phyloP scores from a whole-genome alignment of 768 basidiomycete species.

The Hericium erinaceus region DNA sequence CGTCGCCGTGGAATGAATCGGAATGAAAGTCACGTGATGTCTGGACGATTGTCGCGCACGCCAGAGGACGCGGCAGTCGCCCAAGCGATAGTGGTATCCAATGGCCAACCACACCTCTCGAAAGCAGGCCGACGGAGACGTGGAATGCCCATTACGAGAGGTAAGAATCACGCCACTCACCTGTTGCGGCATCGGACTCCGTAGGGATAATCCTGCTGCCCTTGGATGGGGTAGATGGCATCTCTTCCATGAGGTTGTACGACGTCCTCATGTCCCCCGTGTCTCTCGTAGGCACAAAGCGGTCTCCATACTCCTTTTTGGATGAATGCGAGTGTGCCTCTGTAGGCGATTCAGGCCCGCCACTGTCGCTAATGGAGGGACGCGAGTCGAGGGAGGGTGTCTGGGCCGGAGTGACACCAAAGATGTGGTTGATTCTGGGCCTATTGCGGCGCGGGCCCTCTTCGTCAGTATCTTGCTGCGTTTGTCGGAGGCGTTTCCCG shows the following conservation, averaged over 20 bases:
- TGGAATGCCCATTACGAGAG: no score
- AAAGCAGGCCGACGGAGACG: neutral
- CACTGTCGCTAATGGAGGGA: slow-evolving; percentile 44
- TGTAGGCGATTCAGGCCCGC: slow-evolving; percentile 34
- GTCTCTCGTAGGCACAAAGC: slow-evolving; percentile 58
- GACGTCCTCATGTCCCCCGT: slow-evolving; percentile 51
- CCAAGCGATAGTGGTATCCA: neutral
- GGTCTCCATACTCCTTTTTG: slow-evolving; percentile 34
- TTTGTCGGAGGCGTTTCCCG: slow-evolving; percentile 72
- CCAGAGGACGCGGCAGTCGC: neutral
- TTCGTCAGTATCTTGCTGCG: slow-evolving; percentile 54
- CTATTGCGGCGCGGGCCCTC: slow-evolving; percentile 42
- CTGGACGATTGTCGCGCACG: no score
- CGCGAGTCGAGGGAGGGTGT: slow-evolving; percentile 49
- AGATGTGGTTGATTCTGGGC: slow-evolving; percentile 44
- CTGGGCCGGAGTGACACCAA: slow-evolving; percentile 37
- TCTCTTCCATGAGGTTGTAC: slow-evolving; percentile 50
- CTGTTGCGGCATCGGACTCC: slow-evolving; percentile 37
- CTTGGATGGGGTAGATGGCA: slow-evolving; percentile 29
- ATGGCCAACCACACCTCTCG: neutral
- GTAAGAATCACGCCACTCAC: slow-evolving; percentile 13
- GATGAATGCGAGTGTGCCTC: slow-evolving; percentile 11
- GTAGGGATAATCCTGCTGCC: slow-evolving; percentile 31
- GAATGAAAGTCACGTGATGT: no score
- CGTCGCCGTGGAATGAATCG: no score